These are phyloP conservation scores for Boletus speciosus DNA, from an alignment of 768 basidiomycete species.

Conservation along the genomic window DNA sequence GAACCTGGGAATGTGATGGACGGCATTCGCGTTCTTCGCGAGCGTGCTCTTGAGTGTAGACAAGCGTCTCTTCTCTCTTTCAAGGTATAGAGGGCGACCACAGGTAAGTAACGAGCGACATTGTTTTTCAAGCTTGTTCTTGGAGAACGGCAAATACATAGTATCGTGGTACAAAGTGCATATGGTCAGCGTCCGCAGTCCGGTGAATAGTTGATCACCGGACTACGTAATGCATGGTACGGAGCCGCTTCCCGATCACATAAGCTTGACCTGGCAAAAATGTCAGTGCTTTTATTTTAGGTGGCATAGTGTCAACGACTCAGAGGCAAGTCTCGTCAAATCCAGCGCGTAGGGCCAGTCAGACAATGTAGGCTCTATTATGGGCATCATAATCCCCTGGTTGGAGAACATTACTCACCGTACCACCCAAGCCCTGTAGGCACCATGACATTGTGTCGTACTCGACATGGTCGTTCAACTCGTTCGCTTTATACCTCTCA, in stretches of 20 bases:
- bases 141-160: background rate
- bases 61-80: no score
- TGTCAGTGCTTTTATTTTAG: background rate
- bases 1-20: no score
- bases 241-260: background rate
- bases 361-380: slow-evolving; percentile 9
- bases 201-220: background rate
- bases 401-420: background rate
- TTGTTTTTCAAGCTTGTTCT: background rate
- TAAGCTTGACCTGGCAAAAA: background rate
- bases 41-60: no score
- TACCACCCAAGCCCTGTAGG: background rate
- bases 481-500: background rate
- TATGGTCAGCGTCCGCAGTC: no score
- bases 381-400: background rate
- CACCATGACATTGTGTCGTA: background rate
- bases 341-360: background rate
- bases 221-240: background rate
- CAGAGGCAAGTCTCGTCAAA: slow-evolving; percentile 8
- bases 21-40: no score
- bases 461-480: background rate
- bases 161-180: background rate
- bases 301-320: background rate
- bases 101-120: no score
- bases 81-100: no score